Evolutionary conservation across 805 yeast genomes (phyloP), one percentile per base, ranked within the genome.

Genomic region (Candida germanica): DNA sequence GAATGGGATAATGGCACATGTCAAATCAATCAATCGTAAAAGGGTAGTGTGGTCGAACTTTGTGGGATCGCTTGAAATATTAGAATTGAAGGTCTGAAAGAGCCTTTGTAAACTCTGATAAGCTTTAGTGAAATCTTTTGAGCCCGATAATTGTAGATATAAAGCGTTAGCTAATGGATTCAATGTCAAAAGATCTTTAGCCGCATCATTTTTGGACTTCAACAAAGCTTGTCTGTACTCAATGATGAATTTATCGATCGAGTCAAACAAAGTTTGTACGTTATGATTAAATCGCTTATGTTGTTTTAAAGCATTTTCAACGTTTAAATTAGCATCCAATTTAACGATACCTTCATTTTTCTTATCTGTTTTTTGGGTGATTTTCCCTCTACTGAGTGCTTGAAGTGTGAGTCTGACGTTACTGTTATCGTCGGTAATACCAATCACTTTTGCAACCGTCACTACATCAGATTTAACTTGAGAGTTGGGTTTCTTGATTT

Each of bases 101-200:
- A 70, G 42, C 18, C 60, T 60, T 35, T 64, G 69, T 32, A 71
- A 51, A 29, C 66, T 61, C 3, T 49, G 40, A 53, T 73, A 71
- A 0, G 79, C 73, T 26, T 59, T 61, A 13, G 62, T 58, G 40
- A 73, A 74, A 35, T 69, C 75, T 24, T 61, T 65, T 26, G 72
- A 66, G 2, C 69, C 71, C 3, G 68, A 67, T 35, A 81, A 60
- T 50, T 79, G 85, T 30, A 75, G 51, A 44, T 67, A 73, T n/a
- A 81, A 57, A 0, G 80, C 69, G 43, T 73, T 73, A 0, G 84
- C 77, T 35, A 81, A 54, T 0, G 88, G 88, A 8, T 81, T 70
- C 14, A 81, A 56, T 2, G 75, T 61, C 15, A 78, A 51, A 10
- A 80, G 57, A 37, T 63, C 59, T 3, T 49, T 49, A 1, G 26